A percentile compares a stretch with the other conserved stretches of the same genome.
Conservation (phyloP, 2,329 filamentous ascomycete genomes). For the Trichoderma afroharzianum region DNA sequence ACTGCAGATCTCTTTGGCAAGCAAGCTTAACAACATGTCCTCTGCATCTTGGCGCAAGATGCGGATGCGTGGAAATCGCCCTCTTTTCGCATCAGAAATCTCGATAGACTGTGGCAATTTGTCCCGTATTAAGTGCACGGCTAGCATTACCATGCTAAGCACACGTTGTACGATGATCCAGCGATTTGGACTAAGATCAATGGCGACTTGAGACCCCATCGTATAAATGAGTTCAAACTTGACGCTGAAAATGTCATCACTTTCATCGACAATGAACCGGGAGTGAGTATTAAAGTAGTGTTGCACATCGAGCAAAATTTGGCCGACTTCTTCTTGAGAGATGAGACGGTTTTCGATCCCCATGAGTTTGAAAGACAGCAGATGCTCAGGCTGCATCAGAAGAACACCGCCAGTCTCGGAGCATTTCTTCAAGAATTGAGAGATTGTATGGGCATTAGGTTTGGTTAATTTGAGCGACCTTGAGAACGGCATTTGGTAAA, state of each 20-base stretch:
- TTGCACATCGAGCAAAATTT: conserved; percentile 39
- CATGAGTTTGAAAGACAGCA: conserved; percentile 62
- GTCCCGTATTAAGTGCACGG: background rate
- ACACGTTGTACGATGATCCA: conserved; percentile 56
- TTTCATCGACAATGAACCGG: conserved; percentile 61
- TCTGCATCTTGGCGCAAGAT: conserved; percentile 39
- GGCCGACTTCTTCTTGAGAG: conserved; percentile 28
- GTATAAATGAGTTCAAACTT: conserved; percentile 63
- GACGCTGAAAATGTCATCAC: conserved; percentile 59
- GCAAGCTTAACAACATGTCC: conserved; percentile 26
- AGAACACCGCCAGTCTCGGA: conserved; percentile 48
- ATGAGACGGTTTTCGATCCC: conserved; percentile 48
- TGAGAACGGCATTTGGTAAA: conserved; percentile 57
- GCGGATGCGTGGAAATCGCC: conserved; percentile 46
- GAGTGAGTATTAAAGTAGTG: conserved; percentile 41
- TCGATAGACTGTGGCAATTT: conserved; percentile 41
- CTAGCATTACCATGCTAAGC: conserved; percentile 29
- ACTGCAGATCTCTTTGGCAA: conserved; percentile 42
- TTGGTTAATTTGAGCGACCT: background rate
- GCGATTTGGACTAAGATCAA: conserved; percentile 39
- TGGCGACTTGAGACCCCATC: conserved; percentile 47
- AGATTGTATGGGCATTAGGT: background rate
- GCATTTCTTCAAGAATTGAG: background rate
- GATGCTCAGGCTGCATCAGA: conserved; percentile 60
- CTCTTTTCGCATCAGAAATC: conserved; percentile 28